phyloP scores from a whole-genome alignment of 495 filamentous ascomycete species.

The Hypomontagnella monticulosa region DNA sequence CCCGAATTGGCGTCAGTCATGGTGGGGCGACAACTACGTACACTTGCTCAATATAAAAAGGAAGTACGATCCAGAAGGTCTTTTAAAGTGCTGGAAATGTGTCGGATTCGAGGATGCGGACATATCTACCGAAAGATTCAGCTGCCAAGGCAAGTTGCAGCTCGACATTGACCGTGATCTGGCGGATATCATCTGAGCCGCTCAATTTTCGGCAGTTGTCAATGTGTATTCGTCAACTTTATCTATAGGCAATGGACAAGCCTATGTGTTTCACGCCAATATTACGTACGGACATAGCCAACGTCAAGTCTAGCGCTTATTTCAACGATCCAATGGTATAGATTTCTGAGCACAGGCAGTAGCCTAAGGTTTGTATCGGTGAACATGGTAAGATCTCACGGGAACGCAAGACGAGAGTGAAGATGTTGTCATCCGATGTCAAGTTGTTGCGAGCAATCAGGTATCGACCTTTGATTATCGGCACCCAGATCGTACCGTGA shows the following conservation, averaged over 20 bases:
- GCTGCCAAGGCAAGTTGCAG: slow-evolving; percentile 40
- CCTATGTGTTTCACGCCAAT: too few relatives aligned
- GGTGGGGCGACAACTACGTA: slow-evolving; percentile 60
- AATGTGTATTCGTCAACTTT: too few relatives aligned
- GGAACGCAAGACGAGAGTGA: not conserved
- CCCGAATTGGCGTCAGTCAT: slow-evolving; percentile 55
- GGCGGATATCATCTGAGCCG: not conserved
- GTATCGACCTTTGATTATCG: not conserved
- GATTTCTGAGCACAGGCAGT: too few relatives aligned
- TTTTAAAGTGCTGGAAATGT: slow-evolving; percentile 60
- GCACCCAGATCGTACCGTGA: not conserved
- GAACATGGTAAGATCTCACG: too few relatives aligned
- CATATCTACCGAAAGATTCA: slow-evolving; percentile 35
- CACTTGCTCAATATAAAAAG: slow-evolving; percentile 53
- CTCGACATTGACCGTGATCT: slow-evolving; percentile 31
- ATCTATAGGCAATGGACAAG: too few relatives aligned
- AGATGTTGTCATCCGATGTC: slow-evolving; percentile 26
- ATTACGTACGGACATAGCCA: too few relatives aligned
- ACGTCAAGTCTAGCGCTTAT: too few relatives aligned
- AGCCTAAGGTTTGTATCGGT: too few relatives aligned
- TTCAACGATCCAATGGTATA: too few relatives aligned
- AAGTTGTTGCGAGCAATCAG: slow-evolving; percentile 8
- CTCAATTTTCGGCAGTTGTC: too few relatives aligned
- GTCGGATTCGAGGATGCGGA: slow-evolving; percentile 54
- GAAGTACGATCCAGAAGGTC: slow-evolving; percentile 56